phyloP scores from a whole-genome alignment of 1,284 basidiomycete species.

The Anthracocystis setariae region DNA sequence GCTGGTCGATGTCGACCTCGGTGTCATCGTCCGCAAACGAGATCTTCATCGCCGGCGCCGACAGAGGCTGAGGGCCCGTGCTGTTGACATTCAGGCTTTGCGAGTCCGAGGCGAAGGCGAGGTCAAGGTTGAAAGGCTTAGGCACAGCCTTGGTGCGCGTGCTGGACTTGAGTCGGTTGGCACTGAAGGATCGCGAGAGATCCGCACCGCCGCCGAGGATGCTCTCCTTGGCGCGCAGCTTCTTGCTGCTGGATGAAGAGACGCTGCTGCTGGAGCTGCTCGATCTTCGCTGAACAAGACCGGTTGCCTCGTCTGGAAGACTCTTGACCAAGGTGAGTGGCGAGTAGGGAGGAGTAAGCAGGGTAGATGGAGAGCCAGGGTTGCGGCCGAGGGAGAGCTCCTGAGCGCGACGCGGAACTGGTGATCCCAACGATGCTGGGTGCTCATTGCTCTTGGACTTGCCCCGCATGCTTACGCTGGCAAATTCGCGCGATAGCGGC shows the following conservation, averaged over 20 bases:
- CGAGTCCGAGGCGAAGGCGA: conserved; percentile 31
- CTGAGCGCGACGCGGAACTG: conserved; percentile 31
- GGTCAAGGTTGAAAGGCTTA: conserved; percentile 46
- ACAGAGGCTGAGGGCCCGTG: conserved; percentile 32
- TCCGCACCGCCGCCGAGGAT: conserved; percentile 44
- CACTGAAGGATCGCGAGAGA: conserved; percentile 47
- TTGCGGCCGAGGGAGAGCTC: conserved; percentile 23
- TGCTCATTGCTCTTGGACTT: conserved; percentile 48
- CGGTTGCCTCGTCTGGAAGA: conserved; percentile 32
- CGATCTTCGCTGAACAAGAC: conserved; percentile 24
- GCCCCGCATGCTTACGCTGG: conserved; percentile 50
- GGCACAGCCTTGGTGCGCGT: conserved; percentile 42
- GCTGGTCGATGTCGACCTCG: conserved; percentile 35
- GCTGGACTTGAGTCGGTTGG: conserved; percentile 42
- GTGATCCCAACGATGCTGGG: conserved; percentile 27
- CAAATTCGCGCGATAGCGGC: conserved; percentile 52
- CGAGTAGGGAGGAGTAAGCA: conserved; percentile 55
- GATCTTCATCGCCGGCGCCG: conserved; percentile 50
- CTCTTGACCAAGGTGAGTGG: conserved; percentile 38
- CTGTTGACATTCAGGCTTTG: conserved; percentile 13
- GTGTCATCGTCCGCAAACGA: conserved; percentile 40
- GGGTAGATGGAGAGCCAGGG: conserved; percentile 37
- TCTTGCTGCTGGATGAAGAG: conserved; percentile 41
- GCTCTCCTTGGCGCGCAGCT: conserved; percentile 40
- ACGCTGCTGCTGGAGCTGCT: conserved; percentile 50